Conservation (phyloP, 2,329 filamentous ascomycete genomes). For the Fusarium brevicatenulatum region DNA sequence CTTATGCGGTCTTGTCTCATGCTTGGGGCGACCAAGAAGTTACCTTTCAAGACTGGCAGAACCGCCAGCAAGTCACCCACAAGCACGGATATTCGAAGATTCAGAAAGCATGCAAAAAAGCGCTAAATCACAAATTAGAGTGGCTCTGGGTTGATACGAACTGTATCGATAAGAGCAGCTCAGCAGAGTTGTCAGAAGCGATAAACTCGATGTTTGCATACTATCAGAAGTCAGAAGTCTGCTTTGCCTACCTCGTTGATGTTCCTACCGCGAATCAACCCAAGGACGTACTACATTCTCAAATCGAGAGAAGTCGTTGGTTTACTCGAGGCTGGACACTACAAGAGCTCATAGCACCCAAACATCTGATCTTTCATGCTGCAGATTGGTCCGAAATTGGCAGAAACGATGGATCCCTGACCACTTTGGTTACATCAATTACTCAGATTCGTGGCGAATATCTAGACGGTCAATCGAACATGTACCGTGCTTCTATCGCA, state of each 20-base stretch:
- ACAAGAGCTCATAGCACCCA: constrained; percentile 19
- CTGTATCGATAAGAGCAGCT: constrained; percentile 1
- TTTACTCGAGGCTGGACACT: constrained; percentile 37
- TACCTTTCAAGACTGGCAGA: not conserved
- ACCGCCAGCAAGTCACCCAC: fast-evolving
- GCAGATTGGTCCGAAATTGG: not conserved
- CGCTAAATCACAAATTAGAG: fast-evolving
- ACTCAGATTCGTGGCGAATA: fast-evolving
- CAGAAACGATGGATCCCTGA: not conserved
- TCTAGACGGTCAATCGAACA: fast-evolving
- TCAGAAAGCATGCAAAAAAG: fast-evolving
- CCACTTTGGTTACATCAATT: not conserved
- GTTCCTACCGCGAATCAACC: constrained; percentile 47
- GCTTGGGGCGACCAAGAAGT: not conserved
- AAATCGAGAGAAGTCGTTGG: not conserved
- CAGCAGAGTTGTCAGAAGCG: not conserved
- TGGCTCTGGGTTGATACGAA: constrained; percentile 5
- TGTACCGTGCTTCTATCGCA: not conserved
- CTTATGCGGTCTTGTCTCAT: not conserved
- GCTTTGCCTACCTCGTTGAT: not conserved
- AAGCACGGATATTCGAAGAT: fast-evolving
- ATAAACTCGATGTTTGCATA: constrained; percentile 8
- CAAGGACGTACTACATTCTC: fast-evolving
- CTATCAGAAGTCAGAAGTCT: fast-evolving
- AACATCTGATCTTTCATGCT: not conserved